Base-by-base conservation (phyloP, 768 basidiomycete genomes). In the Postia placenta region DNA sequence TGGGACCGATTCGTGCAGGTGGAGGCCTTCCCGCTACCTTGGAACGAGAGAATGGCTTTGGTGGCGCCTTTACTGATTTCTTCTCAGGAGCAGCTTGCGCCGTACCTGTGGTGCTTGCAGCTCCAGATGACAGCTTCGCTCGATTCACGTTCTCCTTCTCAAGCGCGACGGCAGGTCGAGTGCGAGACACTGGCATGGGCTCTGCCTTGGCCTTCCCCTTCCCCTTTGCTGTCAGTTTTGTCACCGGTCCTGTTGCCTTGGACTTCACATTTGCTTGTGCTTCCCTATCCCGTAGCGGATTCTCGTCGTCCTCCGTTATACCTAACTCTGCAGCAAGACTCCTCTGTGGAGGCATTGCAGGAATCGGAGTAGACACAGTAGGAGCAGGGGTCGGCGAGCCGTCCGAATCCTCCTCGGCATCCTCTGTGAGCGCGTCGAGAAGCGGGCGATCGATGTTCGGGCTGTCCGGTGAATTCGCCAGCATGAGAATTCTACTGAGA, bases 401-500 rank as follows among this genome's bases (percentile, higher is more conserved):
- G 27, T 65, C 56, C 23, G 42, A 38, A 28, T 59, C 47, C 23
- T 50, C 44, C 26, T 59, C 56, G 14, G 42, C 45, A 22, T 53
- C 51, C 36, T 60, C 62, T 11, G 45, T 44, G 9, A 64, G 56
- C 11, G 57, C 39, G 26, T 49, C 56, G 14, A 63, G 56, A n/a
- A 41, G 49, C 3, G 53, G 45, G 5, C 42, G 38, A 11, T 26
- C 30, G 11, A 45, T 52, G 24, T 55, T 55, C 2, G 63, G 55
- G 22, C 56, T 54, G 35, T 55, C 56, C 39, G 60, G 64, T 4
- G 85, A 86, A 52, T 83, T 70, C 3, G 72, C 75, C 37, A 90
- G 71, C 81, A 83, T 79, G 20, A 90, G 72, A 46, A 91, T 88
- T 11, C 87, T 77, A 51, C 85, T 88, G 26, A 92, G 72, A 2